Base-by-base conservation (phyloP, 495 filamentous ascomycete species). In the Baudoinia panamericana region DNA sequence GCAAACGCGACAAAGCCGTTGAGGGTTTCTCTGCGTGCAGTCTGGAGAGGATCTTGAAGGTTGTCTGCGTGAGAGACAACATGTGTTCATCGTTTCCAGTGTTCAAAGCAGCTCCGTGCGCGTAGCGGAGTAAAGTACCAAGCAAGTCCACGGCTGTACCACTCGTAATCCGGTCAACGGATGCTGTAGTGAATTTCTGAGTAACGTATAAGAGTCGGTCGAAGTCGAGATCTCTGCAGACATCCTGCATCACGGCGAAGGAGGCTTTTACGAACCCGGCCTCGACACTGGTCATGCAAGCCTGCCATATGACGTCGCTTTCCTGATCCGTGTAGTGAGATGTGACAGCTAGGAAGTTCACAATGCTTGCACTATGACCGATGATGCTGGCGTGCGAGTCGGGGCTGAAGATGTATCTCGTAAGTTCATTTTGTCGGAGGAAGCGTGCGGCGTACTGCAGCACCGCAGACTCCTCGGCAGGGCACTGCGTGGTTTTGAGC, bases 311-410 rank as follows among this genome's bases (percentile, higher is more conserved):
- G 9, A 72, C 67, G 49, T 95, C 81, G 3, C 82, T 81, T 46
- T 87, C 78, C 11, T 62, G 51, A n/a, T 72, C 51, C 6, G 72
- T 74, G 54, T 90, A 93, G 3, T 71, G 78, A 23, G 65, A 59
- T 0, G 84, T 93, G 27, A 90, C 82, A n/a, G 84, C 70, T 33
- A 96, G 68, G 45, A 94, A 96, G 0, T 80, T 81, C 28, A 93
- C 66, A 39, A 96, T 81, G 41, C 95, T 93, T 43, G 69, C 68
- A 53, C 82, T 81, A 45, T 83, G 73, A 29, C 63, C 67, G 31
- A 93, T 92, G 42, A 97, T 72, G 51, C 93, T 84, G 5, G 83
- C 82, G 53, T 96, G 90, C 13, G 90, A 93, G 40, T 84, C 86
- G 30, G 87, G 76, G 1, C 90, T 83, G 39, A 96, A 75, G 20